phyloP scores from a whole-genome alignment of 495 filamentous ascomycete species.

The Pyrenula massariospora region DNA sequence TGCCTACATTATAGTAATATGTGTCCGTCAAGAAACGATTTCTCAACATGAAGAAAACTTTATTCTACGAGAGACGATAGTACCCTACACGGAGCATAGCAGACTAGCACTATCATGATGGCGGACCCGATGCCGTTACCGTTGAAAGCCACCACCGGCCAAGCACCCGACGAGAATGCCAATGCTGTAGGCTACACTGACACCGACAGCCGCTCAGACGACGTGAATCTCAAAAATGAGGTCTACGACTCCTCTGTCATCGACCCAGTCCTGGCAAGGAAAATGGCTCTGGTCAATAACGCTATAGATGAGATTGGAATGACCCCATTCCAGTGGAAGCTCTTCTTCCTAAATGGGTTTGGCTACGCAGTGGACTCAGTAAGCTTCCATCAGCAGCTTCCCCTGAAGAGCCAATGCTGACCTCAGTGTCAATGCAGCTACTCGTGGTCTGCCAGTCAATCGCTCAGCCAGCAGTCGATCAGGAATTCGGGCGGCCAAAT shows the following conservation, averaged over 20 bases:
- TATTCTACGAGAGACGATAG: neutral
- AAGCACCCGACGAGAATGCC: neutral
- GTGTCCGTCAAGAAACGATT: neutral
- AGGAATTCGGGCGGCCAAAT: constrained; percentile 18
- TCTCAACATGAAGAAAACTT: neutral
- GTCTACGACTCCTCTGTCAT: constrained; percentile 8
- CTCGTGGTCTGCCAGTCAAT: constrained; percentile 25
- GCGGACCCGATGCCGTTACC: neutral
- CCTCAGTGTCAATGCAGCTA: constrained; percentile 12
- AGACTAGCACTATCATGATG: constrained; percentile 1
- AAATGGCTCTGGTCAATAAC: constrained; percentile 17
- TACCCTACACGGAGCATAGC: neutral
- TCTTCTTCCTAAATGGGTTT: constrained; percentile 24
- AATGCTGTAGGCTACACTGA: constrained; percentile 3
- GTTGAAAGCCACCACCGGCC: neutral
- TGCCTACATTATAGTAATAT: neutral
- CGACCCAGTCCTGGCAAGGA: constrained; percentile 14
- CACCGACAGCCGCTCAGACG: constrained; percentile 1
- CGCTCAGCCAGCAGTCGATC: constrained; percentile 18
- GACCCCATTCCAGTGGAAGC: constrained; percentile 20
- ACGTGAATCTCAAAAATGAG: constrained; percentile 5
- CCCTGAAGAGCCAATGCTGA: neutral
- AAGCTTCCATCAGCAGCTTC: constrained; percentile 2
- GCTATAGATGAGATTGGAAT: constrained; percentile 22
- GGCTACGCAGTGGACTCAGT: constrained; percentile 24